Conservation (phyloP, 306 rosid species). For the Cicer pinnatifidum region DNA sequence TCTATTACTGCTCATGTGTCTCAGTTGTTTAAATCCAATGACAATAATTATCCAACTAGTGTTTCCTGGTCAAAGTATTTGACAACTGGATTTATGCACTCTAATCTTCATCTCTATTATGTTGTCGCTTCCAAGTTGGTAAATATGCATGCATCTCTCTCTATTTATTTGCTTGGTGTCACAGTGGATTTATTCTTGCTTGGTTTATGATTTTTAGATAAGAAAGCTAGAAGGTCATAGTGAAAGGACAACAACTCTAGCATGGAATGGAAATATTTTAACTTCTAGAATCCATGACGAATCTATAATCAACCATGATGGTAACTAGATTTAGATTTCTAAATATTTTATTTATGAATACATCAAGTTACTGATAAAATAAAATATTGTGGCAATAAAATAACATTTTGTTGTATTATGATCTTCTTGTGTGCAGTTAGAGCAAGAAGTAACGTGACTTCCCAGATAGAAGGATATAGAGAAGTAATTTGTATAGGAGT, state of each 20-base stretch:
- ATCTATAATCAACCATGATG: conserved; percentile 74
- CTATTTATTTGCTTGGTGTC: too few relatives aligned
- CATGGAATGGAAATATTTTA: conserved; percentile 71
- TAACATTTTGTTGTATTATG: conserved; percentile 10
- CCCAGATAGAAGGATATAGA: conserved; percentile 50
- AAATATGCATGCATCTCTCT: background rate
- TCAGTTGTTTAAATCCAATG: conserved; percentile 49
- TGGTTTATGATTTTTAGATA: too few relatives aligned
- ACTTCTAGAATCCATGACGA: conserved; percentile 82
- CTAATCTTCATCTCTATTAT: conserved; percentile 75
- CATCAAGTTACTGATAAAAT: background rate
- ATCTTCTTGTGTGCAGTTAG: conserved; percentile 53
- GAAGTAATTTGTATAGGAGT: conserved; percentile 80
- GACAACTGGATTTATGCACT: conserved; percentile 60
- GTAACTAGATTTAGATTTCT: conserved; percentile 38
- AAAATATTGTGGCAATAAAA: background rate
- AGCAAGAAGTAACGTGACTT: conserved; percentile 52
- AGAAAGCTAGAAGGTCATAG: conserved; percentile 59
- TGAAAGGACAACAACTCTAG: conserved; percentile 54
- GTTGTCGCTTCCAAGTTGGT: conserved; percentile 69
- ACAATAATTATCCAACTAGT: conserved; percentile 59
- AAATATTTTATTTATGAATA: background rate
- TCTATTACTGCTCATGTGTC: conserved; percentile 49
- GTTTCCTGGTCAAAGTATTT: conserved; percentile 66
- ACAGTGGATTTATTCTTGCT: too few relatives aligned